phyloP scores from a whole-genome alignment of 2,329 filamentous ascomycete species.

The Beauveria asiatica region DNA sequence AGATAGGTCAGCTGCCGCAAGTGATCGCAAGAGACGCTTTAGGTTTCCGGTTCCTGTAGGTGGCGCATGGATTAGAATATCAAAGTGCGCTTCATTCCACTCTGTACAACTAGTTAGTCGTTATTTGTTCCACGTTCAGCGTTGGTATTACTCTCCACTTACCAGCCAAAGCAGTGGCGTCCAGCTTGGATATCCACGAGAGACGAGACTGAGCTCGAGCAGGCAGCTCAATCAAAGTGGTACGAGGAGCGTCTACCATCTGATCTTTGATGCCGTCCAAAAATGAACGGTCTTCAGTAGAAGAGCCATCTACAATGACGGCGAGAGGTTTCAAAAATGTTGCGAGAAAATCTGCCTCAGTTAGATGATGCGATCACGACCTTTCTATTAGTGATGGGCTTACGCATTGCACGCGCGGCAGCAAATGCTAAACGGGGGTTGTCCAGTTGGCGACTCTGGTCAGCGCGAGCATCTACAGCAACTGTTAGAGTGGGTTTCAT shows the following conservation, averaged over 20 bases:
- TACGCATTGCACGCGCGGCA: constrained; percentile 55
- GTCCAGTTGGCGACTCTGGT: constrained; percentile 61
- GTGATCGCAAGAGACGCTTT: constrained; percentile 66
- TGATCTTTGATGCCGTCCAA: constrained; percentile 49
- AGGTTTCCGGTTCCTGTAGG: constrained; percentile 64
- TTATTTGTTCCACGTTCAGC: constrained; percentile 15
- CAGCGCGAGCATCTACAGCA: constrained; percentile 61
- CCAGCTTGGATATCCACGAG: constrained; percentile 70
- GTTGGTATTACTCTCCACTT: constrained; percentile 14
- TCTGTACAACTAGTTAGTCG: constrained; percentile 32
- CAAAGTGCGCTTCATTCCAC: constrained; percentile 71
- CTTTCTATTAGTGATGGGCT: constrained; percentile 14
- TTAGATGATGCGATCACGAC: constrained; percentile 15
- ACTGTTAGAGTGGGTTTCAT: constrained; percentile 13
- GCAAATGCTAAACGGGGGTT: constrained; percentile 60
- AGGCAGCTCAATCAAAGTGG: constrained; percentile 70
- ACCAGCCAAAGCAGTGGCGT: constrained; percentile 62
- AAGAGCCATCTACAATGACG: constrained; percentile 61
- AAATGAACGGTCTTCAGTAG: constrained; percentile 62
- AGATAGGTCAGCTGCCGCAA: constrained; percentile 67
- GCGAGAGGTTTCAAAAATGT: constrained; percentile 70
- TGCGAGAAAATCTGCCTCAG: constrained; percentile 52
- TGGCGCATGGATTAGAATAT: constrained; percentile 75
- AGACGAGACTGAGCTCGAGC: constrained; percentile 52
- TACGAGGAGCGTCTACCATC: constrained; percentile 35